Percentiles rank a stretch among this genome's conserved stretches.
Evolutionary conservation across 352 stramenopile species (phyloP).

Genomic region (Thalassiosira livingstoniorum): DNA sequence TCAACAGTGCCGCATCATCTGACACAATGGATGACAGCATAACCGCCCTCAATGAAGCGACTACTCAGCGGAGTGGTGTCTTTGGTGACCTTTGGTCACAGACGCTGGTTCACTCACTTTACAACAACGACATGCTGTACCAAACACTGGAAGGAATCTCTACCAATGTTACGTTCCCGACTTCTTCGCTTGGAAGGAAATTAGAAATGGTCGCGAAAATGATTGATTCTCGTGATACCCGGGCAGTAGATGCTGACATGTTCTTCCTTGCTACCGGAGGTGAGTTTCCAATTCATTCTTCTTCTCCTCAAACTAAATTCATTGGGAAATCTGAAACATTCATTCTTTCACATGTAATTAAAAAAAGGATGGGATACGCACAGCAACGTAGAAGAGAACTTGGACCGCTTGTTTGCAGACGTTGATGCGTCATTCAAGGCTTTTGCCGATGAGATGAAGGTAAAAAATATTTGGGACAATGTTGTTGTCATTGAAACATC

Average conservation of each 20-base stretch:
- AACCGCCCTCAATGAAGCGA: constrained; percentile 24
- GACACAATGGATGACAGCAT: constrained; percentile 45
- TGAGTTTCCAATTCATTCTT: too few species aligned
- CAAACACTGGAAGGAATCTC: constrained; percentile 9
- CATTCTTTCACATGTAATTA: too few species aligned
- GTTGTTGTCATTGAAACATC: constrained; percentile 51
- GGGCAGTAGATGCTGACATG: constrained; percentile 23
- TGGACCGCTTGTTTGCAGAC: constrained; percentile 37
- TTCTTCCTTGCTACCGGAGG: constrained; percentile 58
- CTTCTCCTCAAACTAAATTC: too few species aligned
- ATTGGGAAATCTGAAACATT: too few species aligned
- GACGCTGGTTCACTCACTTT: constrained; percentile 6
- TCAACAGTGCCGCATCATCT: constrained; percentile 8
- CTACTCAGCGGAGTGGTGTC: neutral
- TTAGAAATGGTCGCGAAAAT: constrained; percentile 52
- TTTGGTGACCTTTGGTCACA: constrained; percentile 46
- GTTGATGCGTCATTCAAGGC: constrained; percentile 58
- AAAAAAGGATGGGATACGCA: constrained; percentile 73
- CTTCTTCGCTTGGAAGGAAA: constrained; percentile 11
- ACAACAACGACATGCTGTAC: constrained; percentile 12
- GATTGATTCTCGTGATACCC: constrained; percentile 30
- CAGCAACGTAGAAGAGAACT: neutral
- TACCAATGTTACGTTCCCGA: constrained; percentile 6
- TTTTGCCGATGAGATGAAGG: constrained; percentile 67
- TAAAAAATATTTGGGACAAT: constrained; percentile 61